These are phyloP conservation scores for Corchorus olitorius DNA, from an alignment of 345 rosid species.

Conservation along the genomic window DNA sequence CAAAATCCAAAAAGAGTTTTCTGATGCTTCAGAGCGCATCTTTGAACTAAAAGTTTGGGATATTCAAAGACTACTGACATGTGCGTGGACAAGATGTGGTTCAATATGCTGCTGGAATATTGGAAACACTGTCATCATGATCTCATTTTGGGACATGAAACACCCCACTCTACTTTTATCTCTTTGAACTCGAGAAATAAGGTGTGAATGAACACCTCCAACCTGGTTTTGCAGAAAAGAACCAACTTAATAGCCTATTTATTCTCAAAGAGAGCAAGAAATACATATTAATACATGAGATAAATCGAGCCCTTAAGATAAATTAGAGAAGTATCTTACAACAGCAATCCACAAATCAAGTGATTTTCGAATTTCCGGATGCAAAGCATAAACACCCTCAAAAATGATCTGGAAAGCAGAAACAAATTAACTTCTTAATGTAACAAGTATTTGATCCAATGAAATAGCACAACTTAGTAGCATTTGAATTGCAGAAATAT, in stretches of 20 bases:
- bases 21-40: neutral
- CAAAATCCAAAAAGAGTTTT: neutral
- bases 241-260: slow-evolving; percentile 6
- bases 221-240: slow-evolving; percentile 57
- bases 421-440: slow-evolving; percentile 23
- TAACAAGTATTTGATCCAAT: neutral
- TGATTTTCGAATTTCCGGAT: slow-evolving; percentile 88
- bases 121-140: slow-evolving; percentile 97
- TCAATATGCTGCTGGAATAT: slow-evolving; percentile 98
- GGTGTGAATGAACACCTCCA: slow-evolving; percentile 99
- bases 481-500: neutral
- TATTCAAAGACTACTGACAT: slow-evolving; percentile 60
- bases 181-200: slow-evolving; percentile 97
- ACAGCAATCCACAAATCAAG: slow-evolving; percentile 98
- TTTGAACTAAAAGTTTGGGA: neutral
- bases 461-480: neutral
- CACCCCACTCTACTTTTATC: slow-evolving; percentile 91
- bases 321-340: slow-evolving; percentile 56
- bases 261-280: slow-evolving; percentile 14
- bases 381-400: slow-evolving; percentile 97
- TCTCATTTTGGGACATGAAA: slow-evolving; percentile 95
- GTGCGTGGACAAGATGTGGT: slow-evolving; percentile 99
- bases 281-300: slow-evolving; percentile 12
- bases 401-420: slow-evolving; percentile 69
- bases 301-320: slow-evolving; percentile 21